Evolutionary conservation across 371 early-diverging fungal species (phyloP).

Genomic region (Mucor racemosus): DNA sequence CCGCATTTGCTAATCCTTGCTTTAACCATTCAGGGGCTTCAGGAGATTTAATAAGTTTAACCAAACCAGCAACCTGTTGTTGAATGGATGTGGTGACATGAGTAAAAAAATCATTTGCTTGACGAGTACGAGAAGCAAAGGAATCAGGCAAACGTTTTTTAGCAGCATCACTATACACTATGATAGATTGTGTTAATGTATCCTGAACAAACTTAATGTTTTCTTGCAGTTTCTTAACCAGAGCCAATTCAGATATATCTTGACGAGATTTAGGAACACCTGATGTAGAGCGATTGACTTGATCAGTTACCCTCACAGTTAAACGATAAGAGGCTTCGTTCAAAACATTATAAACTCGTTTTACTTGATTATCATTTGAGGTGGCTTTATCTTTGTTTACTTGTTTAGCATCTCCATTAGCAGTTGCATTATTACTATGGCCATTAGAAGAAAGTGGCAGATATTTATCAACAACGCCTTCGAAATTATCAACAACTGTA

Average conservation of each 20-base stretch:
- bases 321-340: constrained; percentile 40
- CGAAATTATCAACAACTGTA: constrained; percentile 48
- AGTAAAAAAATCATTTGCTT: constrained; percentile 23
- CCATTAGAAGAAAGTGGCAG: constrained; percentile 35
- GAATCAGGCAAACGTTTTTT: constrained; percentile 36
- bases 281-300: constrained; percentile 22
- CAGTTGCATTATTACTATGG: neutral
- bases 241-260: constrained; percentile 28
- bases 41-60: constrained; percentile 47
- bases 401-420: constrained; percentile 2
- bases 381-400: constrained; percentile 37
- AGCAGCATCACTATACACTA: constrained; percentile 38
- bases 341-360: constrained; percentile 43
- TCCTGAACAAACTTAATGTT: constrained; percentile 40
- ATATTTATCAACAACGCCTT: constrained; percentile 55
- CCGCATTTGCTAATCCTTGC: constrained; percentile 42
- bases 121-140: constrained; percentile 27
- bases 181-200: constrained; percentile 28
- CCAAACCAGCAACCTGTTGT: constrained; percentile 33
- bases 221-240: constrained; percentile 26
- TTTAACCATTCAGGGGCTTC: constrained; percentile 57
- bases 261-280: constrained; percentile 39
- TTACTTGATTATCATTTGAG: constrained; percentile 34
- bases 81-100: constrained; percentile 26
- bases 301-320: constrained; percentile 30